These are phyloP conservation scores for Ampelocalamus luodianensis DNA, from an alignment of 176 grass and related monocot species.

Conservation along the genomic window DNA sequence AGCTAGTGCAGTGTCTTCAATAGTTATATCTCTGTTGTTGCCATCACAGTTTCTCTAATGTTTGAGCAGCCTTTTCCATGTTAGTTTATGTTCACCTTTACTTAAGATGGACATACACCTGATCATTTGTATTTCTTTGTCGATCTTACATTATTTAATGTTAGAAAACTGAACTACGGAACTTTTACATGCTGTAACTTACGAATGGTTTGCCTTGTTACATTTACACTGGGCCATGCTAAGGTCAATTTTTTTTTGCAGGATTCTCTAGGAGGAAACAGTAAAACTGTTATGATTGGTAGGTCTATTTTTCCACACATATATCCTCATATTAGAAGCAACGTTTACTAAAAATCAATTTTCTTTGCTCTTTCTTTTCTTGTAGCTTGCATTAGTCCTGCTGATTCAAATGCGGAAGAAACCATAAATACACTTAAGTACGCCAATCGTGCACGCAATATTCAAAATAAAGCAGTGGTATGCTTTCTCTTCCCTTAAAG, in stretches of 20 bases:
- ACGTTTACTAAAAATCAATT: slow-evolving; percentile 31
- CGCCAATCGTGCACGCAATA: slow-evolving; percentile 84
- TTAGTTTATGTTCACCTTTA: background rate
- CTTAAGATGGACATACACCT: background rate
- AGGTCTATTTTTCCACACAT: slow-evolving; percentile 10
- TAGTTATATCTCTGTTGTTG: background rate
- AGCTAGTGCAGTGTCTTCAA: background rate
- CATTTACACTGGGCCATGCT: slow-evolving; percentile 6
- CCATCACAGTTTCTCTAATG: background rate
- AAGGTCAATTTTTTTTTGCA: slow-evolving; percentile 34
- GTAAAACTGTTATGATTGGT: slow-evolving; percentile 92
- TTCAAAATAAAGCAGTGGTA: slow-evolving; percentile 91
- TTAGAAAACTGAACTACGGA: background rate
- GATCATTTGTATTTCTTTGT: slow-evolving; percentile 12
- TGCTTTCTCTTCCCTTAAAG: slow-evolving; percentile 22
- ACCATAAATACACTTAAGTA: slow-evolving; percentile 92
- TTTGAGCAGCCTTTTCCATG: background rate
- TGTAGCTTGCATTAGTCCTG: slow-evolving; percentile 89
- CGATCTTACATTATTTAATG: background rate
- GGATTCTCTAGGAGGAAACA: slow-evolving; percentile 91
- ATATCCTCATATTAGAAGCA: slow-evolving; percentile 3
- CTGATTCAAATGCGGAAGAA: slow-evolving; percentile 85
- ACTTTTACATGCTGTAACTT: background rate
- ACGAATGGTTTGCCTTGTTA: background rate
- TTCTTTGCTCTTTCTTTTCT: slow-evolving; percentile 8